These are phyloP conservation scores for Limonomyces culmigenus DNA, from an alignment of 1,284 basidiomycete species.

Conservation along the genomic window DNA sequence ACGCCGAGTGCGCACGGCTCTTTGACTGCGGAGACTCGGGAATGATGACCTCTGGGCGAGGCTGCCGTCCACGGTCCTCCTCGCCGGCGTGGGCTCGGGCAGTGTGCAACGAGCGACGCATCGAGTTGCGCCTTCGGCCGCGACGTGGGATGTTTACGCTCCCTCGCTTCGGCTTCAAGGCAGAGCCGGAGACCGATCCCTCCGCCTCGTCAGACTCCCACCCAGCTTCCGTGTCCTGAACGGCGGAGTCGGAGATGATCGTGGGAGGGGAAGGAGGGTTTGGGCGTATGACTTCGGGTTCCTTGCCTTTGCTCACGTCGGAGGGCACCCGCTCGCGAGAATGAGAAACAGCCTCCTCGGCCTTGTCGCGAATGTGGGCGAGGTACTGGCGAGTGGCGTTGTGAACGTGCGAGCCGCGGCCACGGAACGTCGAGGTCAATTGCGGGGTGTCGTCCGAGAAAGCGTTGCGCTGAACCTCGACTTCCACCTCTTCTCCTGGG, in stretches of 20 bases:
- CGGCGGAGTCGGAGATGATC: constrained; percentile 2
- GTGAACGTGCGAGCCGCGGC: constrained; percentile 8
- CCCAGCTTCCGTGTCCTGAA: constrained; percentile 24
- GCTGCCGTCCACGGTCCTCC: neutral
- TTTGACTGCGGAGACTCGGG: constrained; percentile 2
- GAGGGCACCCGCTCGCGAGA: constrained; percentile 4
- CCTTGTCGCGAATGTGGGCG: constrained; percentile 10
- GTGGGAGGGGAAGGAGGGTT: constrained; percentile 8
- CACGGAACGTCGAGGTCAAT: constrained; percentile 10
- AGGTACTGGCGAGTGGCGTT: constrained; percentile 7
- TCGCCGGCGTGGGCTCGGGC: too few species aligned
- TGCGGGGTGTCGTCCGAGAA: constrained; percentile 14
- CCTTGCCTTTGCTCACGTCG: constrained; percentile 2
- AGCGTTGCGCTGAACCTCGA: constrained; percentile 38
- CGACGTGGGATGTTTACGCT: neutral
- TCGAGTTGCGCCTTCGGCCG: constrained; percentile 5
- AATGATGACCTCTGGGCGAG: neutral
- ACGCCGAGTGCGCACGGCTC: constrained; percentile 7
- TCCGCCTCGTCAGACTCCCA: constrained; percentile 14
- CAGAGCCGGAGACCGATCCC: neutral
- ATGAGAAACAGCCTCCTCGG: constrained; percentile 13
- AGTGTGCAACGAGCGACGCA: constrained; percentile 1
- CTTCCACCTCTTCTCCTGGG: constrained; percentile 53
- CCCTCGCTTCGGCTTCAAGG: neutral
- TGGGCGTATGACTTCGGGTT: constrained; percentile 1